Conservation (phyloP, 805 yeast genomes). For the Blastobotrys robertii region DNA sequence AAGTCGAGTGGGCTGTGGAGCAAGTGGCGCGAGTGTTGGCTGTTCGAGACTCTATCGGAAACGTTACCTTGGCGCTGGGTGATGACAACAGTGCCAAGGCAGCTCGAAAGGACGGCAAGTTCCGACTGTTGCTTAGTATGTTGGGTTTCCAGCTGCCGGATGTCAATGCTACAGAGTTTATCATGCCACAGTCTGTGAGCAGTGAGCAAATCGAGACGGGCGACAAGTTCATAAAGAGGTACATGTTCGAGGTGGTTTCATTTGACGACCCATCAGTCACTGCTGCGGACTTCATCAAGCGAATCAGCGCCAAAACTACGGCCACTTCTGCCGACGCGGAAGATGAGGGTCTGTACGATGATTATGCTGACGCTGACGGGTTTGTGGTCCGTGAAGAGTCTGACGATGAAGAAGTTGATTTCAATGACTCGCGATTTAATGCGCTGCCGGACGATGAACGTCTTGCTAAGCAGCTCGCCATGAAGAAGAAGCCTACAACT, state of each 20-base stretch:
- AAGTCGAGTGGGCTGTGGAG: conserved; percentile 37
- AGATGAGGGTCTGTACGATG: conserved; percentile 6
- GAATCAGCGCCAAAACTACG: not conserved
- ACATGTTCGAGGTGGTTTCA: conserved; percentile 29
- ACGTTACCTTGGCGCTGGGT: conserved; percentile 13
- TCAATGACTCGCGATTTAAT: conserved; percentile 16
- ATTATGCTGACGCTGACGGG: conserved; percentile 26
- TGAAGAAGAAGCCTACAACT: conserved; percentile 2
- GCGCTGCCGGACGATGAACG: conserved; percentile 20
- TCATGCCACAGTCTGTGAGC: conserved; percentile 29
- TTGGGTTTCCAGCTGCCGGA: conserved; percentile 40
- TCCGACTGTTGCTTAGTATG: conserved; percentile 38
- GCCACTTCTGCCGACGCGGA: not conserved
- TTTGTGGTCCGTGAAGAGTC: conserved; percentile 20
- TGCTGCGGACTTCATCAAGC: conserved; percentile 28
- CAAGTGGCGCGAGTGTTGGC: conserved; percentile 13
- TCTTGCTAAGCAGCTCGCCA: conserved; percentile 9
- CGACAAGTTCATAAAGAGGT: conserved; percentile 33
- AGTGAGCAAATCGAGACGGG: conserved; percentile 28
- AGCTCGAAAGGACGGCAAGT: conserved; percentile 38
- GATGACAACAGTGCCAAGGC: conserved; percentile 16
- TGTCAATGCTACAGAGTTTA: conserved; percentile 30
- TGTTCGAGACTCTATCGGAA: conserved; percentile 1
- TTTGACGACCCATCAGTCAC: conserved; percentile 27
- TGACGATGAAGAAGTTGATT: conserved; percentile 15